Base-by-base conservation (phyloP, 768 basidiomycete species). In the Macrolepiota dolichaula region DNA sequence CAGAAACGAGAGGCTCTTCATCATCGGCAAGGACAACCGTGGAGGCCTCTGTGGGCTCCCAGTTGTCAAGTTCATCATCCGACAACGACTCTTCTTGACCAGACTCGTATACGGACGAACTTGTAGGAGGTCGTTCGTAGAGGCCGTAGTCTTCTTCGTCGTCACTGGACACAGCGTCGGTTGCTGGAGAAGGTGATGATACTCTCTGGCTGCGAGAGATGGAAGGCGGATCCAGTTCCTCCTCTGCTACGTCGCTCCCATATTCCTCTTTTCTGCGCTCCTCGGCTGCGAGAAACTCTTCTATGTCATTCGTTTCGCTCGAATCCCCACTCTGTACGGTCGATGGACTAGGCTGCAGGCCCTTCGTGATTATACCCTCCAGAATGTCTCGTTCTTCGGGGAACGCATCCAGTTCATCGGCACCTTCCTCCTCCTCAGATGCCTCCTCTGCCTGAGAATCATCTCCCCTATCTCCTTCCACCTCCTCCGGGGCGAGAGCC, bases 201-300 rank as follows among this genome's bases (percentile, higher is more conserved):
- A 65, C 51, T 10, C 63, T 64, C 6, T 64, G 66, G 4, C 70
- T 69, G 35, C 15, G 37, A 13, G 61, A 62, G 12, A 17, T 32
- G 53, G 36, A 35, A 37, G 44, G 46, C 1, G 24, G 47, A 24
- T 68, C 70, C 42, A 62, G 55, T 10, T 66, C 63, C 6, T 74
- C 78, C 6, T 75, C 78, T 27, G 82, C 82, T 0, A 77, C 76
- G 35, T 79, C 78, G 27, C 75, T 76, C 1, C 83, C 83, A 62
- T 73, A 80, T 54, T 78, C 56, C 59, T 81, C 83, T 66, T 76
- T 82, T 53, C 84, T 76, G 63, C 65, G 72, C 66, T 69, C 73
- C 69, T 92, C 91, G 1, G 84, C 86, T 59, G 86, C 83, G 67
- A 91, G 62, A 57, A 92, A 92, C 27, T 86, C 85, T 52, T 72